A percentile compares a stretch with the other conserved stretches of the same genome.
Evolutionary conservation across 257 asterid genomes (phyloP).

Genomic region (Catharanthus roseus): DNA sequence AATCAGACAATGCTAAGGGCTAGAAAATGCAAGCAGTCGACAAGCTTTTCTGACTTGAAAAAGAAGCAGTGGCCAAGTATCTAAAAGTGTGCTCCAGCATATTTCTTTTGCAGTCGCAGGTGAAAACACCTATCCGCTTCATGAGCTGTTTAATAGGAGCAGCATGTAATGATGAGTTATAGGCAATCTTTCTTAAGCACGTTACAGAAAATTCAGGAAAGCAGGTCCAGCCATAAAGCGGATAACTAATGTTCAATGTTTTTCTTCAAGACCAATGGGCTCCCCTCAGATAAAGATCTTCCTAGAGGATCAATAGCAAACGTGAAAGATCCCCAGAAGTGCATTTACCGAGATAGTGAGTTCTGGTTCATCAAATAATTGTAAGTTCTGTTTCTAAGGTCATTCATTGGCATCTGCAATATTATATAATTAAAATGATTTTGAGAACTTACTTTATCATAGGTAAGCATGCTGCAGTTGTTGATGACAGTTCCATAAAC

Average conservation of each 20-base stretch:
- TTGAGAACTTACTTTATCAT: conserved; percentile 56
- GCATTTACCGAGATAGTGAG: background rate
- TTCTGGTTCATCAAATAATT: background rate
- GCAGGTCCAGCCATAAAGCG: background rate
- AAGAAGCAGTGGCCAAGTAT: background rate
- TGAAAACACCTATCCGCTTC: background rate
- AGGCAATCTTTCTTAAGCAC: background rate
- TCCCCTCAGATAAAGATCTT: background rate
- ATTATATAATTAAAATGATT: background rate
- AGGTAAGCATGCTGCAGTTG: conserved; percentile 54
- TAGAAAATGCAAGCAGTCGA: background rate
- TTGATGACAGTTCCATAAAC: conserved; percentile 46
- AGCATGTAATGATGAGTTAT: background rate
- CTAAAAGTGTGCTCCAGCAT: background rate
- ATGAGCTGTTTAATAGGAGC: background rate
- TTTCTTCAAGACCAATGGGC: background rate
- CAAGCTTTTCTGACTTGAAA: background rate
- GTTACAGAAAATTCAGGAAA: background rate
- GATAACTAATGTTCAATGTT: background rate
- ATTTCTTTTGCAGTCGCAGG: background rate
- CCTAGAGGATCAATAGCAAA: background rate
- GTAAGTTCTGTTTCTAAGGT: background rate
- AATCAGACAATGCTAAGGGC: background rate
- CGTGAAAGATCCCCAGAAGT: background rate
- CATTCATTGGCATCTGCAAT: background rate